phyloP scores from a whole-genome alignment of 164 flowering plant genomes.

The Magnolia officinalis region DNA sequence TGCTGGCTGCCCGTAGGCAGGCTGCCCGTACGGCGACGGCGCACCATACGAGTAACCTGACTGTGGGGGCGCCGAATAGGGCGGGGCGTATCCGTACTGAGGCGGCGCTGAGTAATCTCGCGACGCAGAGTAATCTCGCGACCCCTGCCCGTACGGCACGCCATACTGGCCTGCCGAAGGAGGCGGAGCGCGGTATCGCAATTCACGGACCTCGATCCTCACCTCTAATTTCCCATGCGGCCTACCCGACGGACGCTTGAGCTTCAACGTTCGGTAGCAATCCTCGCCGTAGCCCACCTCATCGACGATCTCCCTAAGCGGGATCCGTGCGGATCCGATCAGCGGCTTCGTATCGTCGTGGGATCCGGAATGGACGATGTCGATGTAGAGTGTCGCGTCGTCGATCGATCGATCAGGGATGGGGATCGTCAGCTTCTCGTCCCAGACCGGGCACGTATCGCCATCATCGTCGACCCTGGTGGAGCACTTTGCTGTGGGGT shows the following conservation, averaged over 20 bases:
- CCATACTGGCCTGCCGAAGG: constrained; percentile 19
- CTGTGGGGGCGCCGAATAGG: constrained; percentile 1
- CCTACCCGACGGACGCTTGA: constrained; percentile 84
- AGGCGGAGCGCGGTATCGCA: constrained; percentile 33
- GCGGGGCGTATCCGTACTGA: neutral
- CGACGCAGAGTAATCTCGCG: neutral
- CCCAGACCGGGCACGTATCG: constrained; percentile 61
- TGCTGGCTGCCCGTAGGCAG: constrained; percentile 15
- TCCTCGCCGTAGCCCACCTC: constrained; percentile 44
- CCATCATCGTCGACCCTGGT: constrained; percentile 52
- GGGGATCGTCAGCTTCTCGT: constrained; percentile 52
- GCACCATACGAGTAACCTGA: constrained; percentile 6
- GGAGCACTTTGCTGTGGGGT: constrained; percentile 50
- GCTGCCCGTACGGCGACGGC: constrained; percentile 8
- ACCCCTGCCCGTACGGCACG: neutral
- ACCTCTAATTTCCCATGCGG: constrained; percentile 75
- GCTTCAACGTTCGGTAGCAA: constrained; percentile 25
- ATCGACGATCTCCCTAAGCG: constrained; percentile 44
- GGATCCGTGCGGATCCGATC: constrained; percentile 50
- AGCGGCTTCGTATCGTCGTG: constrained; percentile 54
- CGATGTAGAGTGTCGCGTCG: constrained; percentile 46
- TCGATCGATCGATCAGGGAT: constrained; percentile 32
- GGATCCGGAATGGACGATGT: constrained; percentile 52
- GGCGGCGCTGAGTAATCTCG: too few relatives aligned
- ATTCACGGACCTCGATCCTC: constrained; percentile 33